These are phyloP conservation scores for Diplogelasinospora grovesii DNA, from an alignment of 495 filamentous ascomycete species.

Conservation along the genomic window DNA sequence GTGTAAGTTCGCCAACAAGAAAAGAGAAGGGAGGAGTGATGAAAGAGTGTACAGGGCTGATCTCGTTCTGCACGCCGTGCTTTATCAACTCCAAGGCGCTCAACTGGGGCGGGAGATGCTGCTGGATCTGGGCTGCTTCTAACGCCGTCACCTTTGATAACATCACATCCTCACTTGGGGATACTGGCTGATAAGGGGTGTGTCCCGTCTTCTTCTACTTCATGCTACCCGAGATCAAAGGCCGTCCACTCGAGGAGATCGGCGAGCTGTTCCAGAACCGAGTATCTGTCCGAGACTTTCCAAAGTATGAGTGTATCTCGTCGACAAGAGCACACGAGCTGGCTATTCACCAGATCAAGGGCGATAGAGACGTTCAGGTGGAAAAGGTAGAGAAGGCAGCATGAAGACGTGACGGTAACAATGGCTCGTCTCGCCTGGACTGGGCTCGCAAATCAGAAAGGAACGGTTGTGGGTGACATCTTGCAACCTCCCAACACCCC, in stretches of 20 bases:
- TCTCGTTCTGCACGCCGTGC: constrained; percentile 15
- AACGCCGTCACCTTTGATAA: constrained; percentile 5
- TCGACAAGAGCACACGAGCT: background rate
- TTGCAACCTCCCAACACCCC: no score
- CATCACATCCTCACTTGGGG: background rate
- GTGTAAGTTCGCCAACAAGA: background rate
- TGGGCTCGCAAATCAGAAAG: no score
- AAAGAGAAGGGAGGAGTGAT: background rate
- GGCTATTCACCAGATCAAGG: background rate
- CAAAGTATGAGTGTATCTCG: constrained; percentile 1
- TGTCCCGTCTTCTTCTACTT: constrained; percentile 3
- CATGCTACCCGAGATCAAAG: constrained; percentile 45
- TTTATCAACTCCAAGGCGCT: constrained; percentile 17
- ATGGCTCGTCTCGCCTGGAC: no score
- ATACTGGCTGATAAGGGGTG: no score
- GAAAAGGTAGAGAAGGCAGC: no score
- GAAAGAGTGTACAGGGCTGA: background rate
- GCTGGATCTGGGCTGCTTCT: constrained; percentile 3
- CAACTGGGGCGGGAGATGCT: constrained; percentile 1
- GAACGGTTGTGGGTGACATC: no score
- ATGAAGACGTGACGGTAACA: no score
- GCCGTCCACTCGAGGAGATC: constrained; percentile 46
- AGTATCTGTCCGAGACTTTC: background rate
- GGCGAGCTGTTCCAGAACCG: constrained; percentile 37
- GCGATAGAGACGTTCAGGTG: no score